Evolutionary conservation across 805 yeast genomes (phyloP), one percentile per base, ranked within the genome.

Genomic region (Pichia heedii): DNA sequence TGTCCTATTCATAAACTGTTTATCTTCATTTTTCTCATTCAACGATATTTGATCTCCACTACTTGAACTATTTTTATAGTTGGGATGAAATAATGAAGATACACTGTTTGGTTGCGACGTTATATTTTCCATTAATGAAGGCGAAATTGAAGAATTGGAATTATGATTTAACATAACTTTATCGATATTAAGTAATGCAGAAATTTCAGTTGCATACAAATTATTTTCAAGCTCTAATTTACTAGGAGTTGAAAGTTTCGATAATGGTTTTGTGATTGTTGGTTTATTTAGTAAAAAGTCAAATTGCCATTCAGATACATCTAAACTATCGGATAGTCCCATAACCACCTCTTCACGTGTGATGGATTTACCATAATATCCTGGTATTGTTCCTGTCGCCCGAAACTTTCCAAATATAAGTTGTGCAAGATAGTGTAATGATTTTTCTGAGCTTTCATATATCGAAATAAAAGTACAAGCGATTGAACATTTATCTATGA

Each of bases 401-500:
- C 58, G 60, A 20, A 64, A 50, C 36, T 67, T 69, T 4, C 83
- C 83, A 70, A 78, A 73, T 38, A 77, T 54, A 2, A 75, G 70
- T 4, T 69, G 67, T 5, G 71, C 76, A 26, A 75, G 49, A 42
- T 74, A 69, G 26, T 68, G 64, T 36, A 78, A 58, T 1, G 72
- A 79, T 49, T 68, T 68, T 19, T 62, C 58, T 1, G 82, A 76
- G 54, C 74, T 77, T 56, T 78, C 84, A 53, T 72, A 77, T 41
- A 78, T 71, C 53, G 83, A 77, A 37, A 78, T 57, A 53, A 76
- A 77, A 1, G 78, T 70, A 39, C 77, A 69, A 2, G 77, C 78
- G 22, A 76, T 68, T 34, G 67, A 66, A 38, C 70, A 69, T 45
- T 74, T 75, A 44, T 75, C 71, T 36, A 73, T 69, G 52, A 78